Evolutionary conservation across 1,284 basidiomycete species (phyloP).

Genomic region (Malassezia japonica): DNA sequence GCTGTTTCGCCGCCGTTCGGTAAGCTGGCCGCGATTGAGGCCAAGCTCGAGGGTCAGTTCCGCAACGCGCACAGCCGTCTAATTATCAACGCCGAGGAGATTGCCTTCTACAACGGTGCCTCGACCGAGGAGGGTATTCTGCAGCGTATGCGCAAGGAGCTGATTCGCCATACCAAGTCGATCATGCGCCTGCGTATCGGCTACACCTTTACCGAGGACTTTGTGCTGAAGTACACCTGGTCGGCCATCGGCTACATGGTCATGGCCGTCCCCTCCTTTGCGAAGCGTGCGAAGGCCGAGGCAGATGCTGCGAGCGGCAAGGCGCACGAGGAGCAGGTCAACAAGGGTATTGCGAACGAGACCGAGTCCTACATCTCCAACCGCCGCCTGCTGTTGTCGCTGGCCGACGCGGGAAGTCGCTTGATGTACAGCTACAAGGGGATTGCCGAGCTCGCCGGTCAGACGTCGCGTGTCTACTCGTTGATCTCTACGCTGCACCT

Average conservation of each 20-base stretch:
- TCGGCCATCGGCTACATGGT: slow-evolving; percentile 45
- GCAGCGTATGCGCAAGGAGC: slow-evolving; percentile 64
- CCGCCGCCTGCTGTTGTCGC: slow-evolving; percentile 68
- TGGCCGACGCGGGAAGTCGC: slow-evolving; percentile 87
- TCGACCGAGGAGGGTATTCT: slow-evolving; percentile 73
- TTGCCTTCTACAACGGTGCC: slow-evolving; percentile 92
- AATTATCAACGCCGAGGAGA: slow-evolving; percentile 83
- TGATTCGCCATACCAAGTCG: slow-evolving; percentile 80
- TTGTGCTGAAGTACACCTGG: slow-evolving; percentile 48
- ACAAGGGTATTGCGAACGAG: slow-evolving; percentile 52
- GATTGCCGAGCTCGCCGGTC: slow-evolving; percentile 80
- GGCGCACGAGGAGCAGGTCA: slow-evolving; percentile 53
- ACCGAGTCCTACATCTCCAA: slow-evolving; percentile 82
- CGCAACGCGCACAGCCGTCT: slow-evolving; percentile 76
- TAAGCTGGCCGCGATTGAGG: slow-evolving; percentile 76
- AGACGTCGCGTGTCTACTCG: slow-evolving; percentile 79
- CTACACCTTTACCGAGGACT: slow-evolving; percentile 47
- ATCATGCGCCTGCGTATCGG: slow-evolving; percentile 67
- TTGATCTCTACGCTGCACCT: slow-evolving; percentile 73
- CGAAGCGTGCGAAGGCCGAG: slow-evolving; percentile 16
- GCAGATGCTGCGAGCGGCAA: slow-evolving; percentile 2
- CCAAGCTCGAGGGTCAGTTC: slow-evolving; percentile 75
- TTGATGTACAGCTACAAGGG: slow-evolving; percentile 79
- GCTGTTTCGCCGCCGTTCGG: slow-evolving; percentile 88
- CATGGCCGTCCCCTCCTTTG: slow-evolving; percentile 43